A percentile compares a stretch with the other conserved stretches of the same genome.
These are phyloP conservation scores for Boletus tylopilopsis DNA, from an alignment of 768 basidiomycete genomes.

Conservation along the genomic window DNA sequence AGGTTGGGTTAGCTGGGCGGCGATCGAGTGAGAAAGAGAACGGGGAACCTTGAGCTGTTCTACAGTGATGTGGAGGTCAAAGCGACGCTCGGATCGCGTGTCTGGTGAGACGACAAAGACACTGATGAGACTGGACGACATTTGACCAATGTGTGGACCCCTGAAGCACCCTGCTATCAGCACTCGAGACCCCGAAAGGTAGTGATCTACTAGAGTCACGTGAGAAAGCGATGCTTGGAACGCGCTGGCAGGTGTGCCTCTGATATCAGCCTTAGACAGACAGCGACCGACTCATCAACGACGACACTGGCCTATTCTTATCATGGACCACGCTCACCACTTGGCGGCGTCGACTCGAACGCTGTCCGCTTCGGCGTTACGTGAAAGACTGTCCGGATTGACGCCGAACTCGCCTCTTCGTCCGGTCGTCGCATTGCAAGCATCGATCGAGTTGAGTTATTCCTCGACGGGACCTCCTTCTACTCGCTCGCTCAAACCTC, in stretches of 20 bases:
- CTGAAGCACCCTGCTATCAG: no score
- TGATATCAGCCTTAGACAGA: no score
- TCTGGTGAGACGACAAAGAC: slow-evolving; percentile 84
- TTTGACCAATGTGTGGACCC: slow-evolving; percentile 3
- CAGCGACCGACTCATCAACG: no score
- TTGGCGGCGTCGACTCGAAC: slow-evolving; percentile 42
- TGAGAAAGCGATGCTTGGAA: no score
- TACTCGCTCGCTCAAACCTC: slow-evolving; percentile 1
- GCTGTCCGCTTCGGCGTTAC: slow-evolving; percentile 60
- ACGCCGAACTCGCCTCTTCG: slow-evolving; percentile 50
- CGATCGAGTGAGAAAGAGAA: slow-evolving; percentile 1
- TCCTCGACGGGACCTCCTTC: not conserved
- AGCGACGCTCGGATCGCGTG: slow-evolving; percentile 84
- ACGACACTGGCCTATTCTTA: not conserved
- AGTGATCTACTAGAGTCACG: no score
- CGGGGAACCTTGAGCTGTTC: slow-evolving; percentile 82
- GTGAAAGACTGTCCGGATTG: slow-evolving; percentile 57
- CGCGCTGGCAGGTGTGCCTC: no score
- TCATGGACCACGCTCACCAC: slow-evolving; percentile 33
- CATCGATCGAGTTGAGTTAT: slow-evolving; percentile 66
- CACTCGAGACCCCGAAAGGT: no score
- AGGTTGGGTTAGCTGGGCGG: no score
- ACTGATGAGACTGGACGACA: slow-evolving; percentile 51
- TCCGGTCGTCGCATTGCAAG: slow-evolving; percentile 62
- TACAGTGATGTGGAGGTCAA: slow-evolving; percentile 72